phyloP scores from a whole-genome alignment of 305 asterid species.

The Solanum chacoense region DNA sequence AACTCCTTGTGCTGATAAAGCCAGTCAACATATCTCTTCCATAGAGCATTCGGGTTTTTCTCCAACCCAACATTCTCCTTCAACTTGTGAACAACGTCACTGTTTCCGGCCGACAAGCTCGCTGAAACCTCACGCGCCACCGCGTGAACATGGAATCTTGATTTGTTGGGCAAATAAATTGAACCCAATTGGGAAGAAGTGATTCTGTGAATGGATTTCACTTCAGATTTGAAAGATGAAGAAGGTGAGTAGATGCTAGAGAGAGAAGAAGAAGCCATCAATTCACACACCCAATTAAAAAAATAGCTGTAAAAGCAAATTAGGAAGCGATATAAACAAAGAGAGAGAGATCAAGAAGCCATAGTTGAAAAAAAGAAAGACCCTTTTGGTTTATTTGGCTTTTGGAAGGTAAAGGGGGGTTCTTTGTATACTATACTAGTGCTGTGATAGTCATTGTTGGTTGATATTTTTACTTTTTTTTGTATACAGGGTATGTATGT shows the following conservation, averaged over 20 bases:
- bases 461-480: background rate
- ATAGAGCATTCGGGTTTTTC: slow-evolving; percentile 54
- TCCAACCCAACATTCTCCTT: slow-evolving; percentile 14
- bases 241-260: slow-evolving; percentile 1
- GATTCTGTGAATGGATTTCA: background rate
- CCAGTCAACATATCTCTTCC: slow-evolving; percentile 94
- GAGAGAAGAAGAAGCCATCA: slow-evolving; percentile 1
- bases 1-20: slow-evolving; percentile 92
- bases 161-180: background rate
- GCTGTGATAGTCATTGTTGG: background rate
- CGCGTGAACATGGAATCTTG: slow-evolving; percentile 28
- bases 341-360: background rate
- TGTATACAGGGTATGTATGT: background rate
- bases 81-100: slow-evolving; percentile 24
- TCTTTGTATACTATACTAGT: background rate
- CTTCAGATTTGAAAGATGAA: background rate
- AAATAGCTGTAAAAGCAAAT: background rate
- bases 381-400: background rate
- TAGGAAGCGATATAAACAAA: background rate
- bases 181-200: background rate
- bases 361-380: background rate
- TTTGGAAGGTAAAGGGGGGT: background rate
- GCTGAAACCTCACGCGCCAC: slow-evolving; percentile 68
- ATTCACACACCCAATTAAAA: background rate
- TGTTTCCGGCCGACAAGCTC: background rate